A percentile compares a stretch with the other conserved stretches of the same genome.
phyloP scores from a whole-genome alignment of 805 yeast genomes.

The Wickerhamiella dianesei region DNA sequence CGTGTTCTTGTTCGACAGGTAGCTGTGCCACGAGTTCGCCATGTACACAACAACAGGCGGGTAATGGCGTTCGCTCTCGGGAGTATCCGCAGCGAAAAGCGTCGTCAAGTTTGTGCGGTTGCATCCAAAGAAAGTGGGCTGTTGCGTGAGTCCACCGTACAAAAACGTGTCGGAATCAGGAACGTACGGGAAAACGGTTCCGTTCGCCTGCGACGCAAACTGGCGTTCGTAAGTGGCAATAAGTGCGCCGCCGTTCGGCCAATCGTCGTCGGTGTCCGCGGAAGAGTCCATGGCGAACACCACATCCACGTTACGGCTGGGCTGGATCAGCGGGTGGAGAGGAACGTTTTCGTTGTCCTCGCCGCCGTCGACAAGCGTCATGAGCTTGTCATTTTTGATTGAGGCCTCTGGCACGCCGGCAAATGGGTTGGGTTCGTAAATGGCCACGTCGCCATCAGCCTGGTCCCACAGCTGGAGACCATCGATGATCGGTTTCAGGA shows the following conservation, averaged over 20 bases:
- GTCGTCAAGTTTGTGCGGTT: conserved; percentile 39
- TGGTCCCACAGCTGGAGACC: conserved; percentile 30
- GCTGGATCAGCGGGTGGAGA: conserved; percentile 45
- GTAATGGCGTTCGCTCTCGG: conserved; percentile 4
- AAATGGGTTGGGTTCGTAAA: conserved; percentile 62
- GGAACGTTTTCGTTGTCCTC: conserved; percentile 67
- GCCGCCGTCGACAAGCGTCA: conserved; percentile 62
- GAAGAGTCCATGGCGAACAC: conserved; percentile 36
- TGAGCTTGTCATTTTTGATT: conserved; percentile 25
- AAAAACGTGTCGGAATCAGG: conserved; percentile 31
- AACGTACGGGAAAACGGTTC: conserved; percentile 13
- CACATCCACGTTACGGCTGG: conserved; percentile 45
- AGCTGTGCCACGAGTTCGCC: conserved; percentile 56
- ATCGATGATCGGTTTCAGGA: background rate
- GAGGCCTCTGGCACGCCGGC: conserved; percentile 17
- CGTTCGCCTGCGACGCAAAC: conserved; percentile 12
- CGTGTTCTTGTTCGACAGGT: conserved; percentile 55
- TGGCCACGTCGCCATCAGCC: conserved; percentile 30
- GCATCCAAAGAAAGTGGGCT: conserved; percentile 77
- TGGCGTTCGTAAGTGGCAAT: conserved; percentile 17
- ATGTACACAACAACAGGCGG: conserved; percentile 64
- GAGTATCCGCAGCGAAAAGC: conserved; percentile 34
- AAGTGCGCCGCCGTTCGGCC: conserved; percentile 28
- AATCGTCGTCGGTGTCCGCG: conserved; percentile 23
- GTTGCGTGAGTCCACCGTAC: conserved; percentile 28